Conservation (phyloP, 495 filamentous ascomycete species). For the Podospora comata region DNA sequence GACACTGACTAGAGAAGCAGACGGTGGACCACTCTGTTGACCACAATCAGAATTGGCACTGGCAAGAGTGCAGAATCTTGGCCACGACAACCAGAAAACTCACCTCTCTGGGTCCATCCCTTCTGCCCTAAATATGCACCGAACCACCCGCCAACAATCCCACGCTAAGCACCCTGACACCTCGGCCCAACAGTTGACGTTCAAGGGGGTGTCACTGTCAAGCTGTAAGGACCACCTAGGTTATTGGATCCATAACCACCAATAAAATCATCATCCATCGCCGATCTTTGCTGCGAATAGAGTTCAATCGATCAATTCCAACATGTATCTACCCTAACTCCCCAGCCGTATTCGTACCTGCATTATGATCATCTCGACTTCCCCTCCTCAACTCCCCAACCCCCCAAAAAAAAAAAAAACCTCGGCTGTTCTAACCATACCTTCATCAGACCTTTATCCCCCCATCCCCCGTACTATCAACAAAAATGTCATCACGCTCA, state of each 20-base stretch:
- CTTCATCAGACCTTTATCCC: neutral
- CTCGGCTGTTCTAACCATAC: neutral
- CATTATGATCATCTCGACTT: neutral
- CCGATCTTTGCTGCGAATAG: neutral
- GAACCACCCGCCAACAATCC: neutral
- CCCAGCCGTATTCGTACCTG: neutral
- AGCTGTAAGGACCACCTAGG: neutral
- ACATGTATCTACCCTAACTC: neutral
- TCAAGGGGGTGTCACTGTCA: neutral
- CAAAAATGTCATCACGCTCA: neutral
- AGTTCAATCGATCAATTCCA: neutral
- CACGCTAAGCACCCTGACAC: neutral
- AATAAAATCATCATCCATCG: neutral
- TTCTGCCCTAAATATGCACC: neutral
- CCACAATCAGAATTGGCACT: neutral
- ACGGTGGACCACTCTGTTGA: neutral
- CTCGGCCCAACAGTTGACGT: neutral
- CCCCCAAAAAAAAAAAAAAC: neutral
- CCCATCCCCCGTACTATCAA: neutral
- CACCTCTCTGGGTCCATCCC: neutral
- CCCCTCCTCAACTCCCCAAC: neutral
- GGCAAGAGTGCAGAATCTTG: neutral
- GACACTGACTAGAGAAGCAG: neutral
- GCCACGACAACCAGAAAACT: neutral
- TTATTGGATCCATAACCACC: neutral